Base-by-base conservation (phyloP, 2,329 filamentous ascomycete species). In the Alternaria gansuensis region DNA sequence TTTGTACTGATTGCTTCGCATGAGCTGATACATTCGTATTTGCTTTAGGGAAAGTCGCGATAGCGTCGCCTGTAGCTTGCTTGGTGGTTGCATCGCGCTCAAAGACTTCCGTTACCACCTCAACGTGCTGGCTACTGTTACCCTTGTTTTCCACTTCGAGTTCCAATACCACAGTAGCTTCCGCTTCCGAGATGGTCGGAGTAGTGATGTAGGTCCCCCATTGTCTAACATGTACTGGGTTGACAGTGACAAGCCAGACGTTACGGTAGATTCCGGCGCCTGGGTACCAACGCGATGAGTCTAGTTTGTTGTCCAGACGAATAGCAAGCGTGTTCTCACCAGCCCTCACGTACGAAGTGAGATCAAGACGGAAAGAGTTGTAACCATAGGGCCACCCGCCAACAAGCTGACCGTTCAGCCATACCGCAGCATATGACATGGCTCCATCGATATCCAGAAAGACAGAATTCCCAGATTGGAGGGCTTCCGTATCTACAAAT, bases 211-310 rank as follows among this genome's bases (percentile, higher is more conserved):
- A 82, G 3, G 65, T 85, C 3, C 84, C 84, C 45, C 75, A 83
- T 43, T 85, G 81, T 8, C 71, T 79, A 3, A 86, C 79, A 57
- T 74, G 84, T 0, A 77, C 73, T 1, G 78, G 68, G 34, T 80
- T 71, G 10, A 81, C 79, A 56, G 82, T 84, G 34, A 81, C 79
- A 14, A 86, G 76, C 83, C 83, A 86, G 4, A 85, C 76, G 57
- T 84, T 84, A 1, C 83, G 79, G 65, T 85, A 85, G 13, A 86
- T 74, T 1, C 83, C 84, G 11, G 75, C 83, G 13, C 84, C 83
- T 4, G 83, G 83, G 59, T 85, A 86, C 82, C 82, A 86, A 3
- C 83, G 79, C 2, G 83, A 82, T 2, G 78, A 82, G 14, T 83
- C 76, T 0, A 79, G 37, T 0, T 79, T 75, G 59, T 85, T 84